phyloP scores from a whole-genome alignment of 2,329 filamentous ascomycete genomes.

The Cryphonectria carpinicola region DNA sequence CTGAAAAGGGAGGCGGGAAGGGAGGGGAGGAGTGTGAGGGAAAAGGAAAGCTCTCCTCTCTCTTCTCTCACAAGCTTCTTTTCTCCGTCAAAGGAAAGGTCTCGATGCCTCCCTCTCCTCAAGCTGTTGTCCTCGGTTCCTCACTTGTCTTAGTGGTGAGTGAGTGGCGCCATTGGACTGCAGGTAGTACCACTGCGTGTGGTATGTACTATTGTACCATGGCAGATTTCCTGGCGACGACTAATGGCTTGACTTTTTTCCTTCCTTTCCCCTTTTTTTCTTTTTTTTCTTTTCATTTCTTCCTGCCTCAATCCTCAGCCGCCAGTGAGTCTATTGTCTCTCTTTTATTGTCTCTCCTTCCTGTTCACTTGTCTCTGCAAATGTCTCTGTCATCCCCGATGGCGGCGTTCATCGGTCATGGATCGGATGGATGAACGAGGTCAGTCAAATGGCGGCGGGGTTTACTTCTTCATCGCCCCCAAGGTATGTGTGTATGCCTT shows the following conservation, averaged over 20 bases:
- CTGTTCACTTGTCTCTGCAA: neutral
- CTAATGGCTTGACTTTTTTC: no score
- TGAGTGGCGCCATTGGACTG: neutral
- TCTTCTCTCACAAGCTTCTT: neutral
- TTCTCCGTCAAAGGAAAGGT: constrained; percentile 3
- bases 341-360: neutral
- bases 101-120: constrained; percentile 3
- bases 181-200: constrained; percentile 13
- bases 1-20: neutral
- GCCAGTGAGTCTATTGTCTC: neutral
- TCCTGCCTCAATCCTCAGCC: neutral
- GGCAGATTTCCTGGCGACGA: neutral
- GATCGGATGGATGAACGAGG: neutral
- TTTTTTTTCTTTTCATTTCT: no score
- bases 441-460: neutral
- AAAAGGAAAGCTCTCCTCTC: neutral
- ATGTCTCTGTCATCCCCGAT: neutral
- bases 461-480: neutral
- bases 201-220: neutral
- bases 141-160: constrained; percentile 3
- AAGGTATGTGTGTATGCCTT: neutral
- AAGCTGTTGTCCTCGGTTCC: neutral
- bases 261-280: no score
- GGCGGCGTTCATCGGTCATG: neutral
- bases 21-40: neutral